A percentile compares a stretch with the other conserved stretches of the same genome.
Conservation (phyloP, 129 eudicot species). For the Chrysanthemum makinoi region DNA sequence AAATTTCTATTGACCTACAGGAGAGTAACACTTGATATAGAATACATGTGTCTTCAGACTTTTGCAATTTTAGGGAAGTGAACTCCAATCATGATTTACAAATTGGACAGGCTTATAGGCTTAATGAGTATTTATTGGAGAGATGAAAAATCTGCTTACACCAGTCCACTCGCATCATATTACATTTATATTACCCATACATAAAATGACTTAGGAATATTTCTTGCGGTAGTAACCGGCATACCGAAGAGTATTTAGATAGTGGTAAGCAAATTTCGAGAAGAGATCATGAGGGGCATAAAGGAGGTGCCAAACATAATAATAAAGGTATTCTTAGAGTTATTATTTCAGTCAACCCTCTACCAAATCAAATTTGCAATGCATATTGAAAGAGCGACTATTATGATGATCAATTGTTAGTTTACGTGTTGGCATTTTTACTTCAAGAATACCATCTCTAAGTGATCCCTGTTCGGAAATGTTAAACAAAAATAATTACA, state of each 20-base stretch:
- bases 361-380: background rate
- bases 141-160: background rate
- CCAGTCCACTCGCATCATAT: background rate
- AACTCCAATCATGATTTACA: background rate
- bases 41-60: background rate
- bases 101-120: too few species aligned
- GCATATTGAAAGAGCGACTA: background rate
- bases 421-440: background rate
- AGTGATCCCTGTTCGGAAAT: too few species aligned
- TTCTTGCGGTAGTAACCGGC: background rate
- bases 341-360: background rate
- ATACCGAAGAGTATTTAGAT: background rate
- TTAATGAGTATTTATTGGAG: background rate
- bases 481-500: background rate
- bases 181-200: background rate
- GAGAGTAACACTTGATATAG: background rate
- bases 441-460: too few species aligned
- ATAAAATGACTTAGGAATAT: background rate
- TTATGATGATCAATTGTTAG: background rate
- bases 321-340: background rate
- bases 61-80: background rate
- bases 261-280: too few species aligned
- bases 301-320: background rate
- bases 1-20: background rate
- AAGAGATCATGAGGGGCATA: too few species aligned